Percentiles rank a stretch among this genome's conserved stretches.
Conservation (phyloP, 441 rosid genomes). For the Manihot esculenta region DNA sequence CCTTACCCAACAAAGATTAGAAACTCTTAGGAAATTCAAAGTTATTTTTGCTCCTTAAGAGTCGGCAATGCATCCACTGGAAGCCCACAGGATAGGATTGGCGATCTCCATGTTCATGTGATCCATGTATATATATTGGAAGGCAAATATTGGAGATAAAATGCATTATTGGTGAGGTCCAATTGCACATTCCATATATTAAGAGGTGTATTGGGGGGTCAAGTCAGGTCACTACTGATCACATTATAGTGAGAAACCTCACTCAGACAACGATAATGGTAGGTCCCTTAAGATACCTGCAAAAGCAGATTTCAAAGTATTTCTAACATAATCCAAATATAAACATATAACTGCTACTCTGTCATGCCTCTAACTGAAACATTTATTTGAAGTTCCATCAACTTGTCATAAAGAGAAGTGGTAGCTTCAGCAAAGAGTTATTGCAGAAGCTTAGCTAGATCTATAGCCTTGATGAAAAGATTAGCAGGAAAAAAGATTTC, state of each 20-base stretch:
- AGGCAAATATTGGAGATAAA: slow-evolving; percentile 7
- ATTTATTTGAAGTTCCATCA: too few relatives aligned
- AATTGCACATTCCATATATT: slow-evolving; percentile 1
- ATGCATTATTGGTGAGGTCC: slow-evolving; percentile 33
- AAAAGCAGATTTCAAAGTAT: not conserved
- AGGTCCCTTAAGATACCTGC: slow-evolving; percentile 21
- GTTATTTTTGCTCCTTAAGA: slow-evolving; percentile 10
- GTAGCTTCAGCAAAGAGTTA: too few relatives aligned
- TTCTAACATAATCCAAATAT: not conserved
- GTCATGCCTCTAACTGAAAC: not conserved
- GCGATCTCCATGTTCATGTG: slow-evolving; percentile 26
- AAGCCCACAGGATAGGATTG: slow-evolving; percentile 19
- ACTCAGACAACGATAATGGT: slow-evolving; percentile 14
- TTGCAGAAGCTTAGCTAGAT: not conserved
- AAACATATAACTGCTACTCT: not conserved
- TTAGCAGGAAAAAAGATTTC: too few relatives aligned
- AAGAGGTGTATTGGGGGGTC: slow-evolving; percentile 19
- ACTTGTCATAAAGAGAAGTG: not conserved
- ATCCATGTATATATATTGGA: slow-evolving; percentile 1
- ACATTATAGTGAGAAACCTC: slow-evolving; percentile 13
- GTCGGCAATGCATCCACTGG: slow-evolving; percentile 17
- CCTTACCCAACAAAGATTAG: slow-evolving; percentile 1
- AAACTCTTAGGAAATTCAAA: slow-evolving; percentile 8
- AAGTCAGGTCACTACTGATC: slow-evolving; percentile 8
- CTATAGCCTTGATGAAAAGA: not conserved